Percentiles rank a stretch among this genome's conserved stretches.
Evolutionary conservation across 192 early-diverging fungal species (phyloP).

Genomic region (Podila verticillata): DNA sequence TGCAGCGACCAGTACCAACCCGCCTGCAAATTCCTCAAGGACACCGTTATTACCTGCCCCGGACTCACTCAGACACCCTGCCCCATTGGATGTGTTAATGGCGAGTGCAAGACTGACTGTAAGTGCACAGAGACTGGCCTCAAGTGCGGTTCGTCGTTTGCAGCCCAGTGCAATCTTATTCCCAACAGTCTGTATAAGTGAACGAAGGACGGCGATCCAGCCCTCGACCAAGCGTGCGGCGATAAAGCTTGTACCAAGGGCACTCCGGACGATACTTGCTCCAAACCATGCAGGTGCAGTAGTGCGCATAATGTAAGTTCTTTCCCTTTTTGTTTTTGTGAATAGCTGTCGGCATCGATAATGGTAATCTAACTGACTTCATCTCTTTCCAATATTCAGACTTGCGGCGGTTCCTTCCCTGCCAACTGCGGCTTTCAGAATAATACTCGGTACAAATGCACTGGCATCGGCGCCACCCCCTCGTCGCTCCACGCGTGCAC

Average conservation of each 20-base stretch:
- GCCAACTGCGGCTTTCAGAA: neutral
- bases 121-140: neutral
- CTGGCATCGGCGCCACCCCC: neutral
- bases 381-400: neutral
- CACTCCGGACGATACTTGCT: neutral
- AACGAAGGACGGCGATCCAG: neutral
- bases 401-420: constrained; percentile 5
- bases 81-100: neutral
- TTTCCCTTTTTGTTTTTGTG: neutral
- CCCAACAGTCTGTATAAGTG: neutral
- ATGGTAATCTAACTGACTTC: neutral
- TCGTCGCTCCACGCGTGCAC: neutral
- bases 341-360: neutral
- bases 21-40: neutral
- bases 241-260: neutral
- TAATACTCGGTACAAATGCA: constrained; percentile 2
- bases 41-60: neutral
- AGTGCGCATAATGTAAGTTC: neutral
- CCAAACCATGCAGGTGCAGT: neutral
- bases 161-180: neutral
- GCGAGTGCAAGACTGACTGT: neutral
- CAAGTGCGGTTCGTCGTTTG: constrained; percentile 2
- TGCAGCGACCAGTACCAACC: neutral
- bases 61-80: neutral
- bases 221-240: neutral